phyloP scores from a whole-genome alignment of 2,329 filamentous ascomycete genomes.

The Diaporthe citriasiana region DNA sequence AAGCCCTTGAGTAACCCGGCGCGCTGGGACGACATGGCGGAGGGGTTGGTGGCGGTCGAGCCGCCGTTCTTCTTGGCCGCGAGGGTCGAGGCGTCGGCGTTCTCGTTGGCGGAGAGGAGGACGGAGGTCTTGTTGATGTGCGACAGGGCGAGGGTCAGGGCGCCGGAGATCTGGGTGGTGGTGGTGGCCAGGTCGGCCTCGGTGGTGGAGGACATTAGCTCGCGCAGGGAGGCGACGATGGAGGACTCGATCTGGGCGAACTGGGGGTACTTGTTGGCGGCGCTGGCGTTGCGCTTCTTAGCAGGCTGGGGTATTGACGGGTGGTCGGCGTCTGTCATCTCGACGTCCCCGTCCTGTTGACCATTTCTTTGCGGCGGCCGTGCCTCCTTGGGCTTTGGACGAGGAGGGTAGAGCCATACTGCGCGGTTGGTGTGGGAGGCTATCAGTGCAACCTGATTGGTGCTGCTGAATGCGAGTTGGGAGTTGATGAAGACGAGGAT shows the following conservation, averaged over 20 bases:
- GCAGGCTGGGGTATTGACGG: conserved; percentile 44
- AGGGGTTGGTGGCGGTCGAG: conserved; percentile 51
- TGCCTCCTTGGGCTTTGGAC: conserved; percentile 48
- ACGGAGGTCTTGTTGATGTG: conserved; percentile 89
- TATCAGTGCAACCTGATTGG: conserved; percentile 92
- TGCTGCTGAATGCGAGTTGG: conserved; percentile 92
- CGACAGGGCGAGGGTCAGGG: conserved; percentile 88
- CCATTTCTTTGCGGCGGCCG: neutral
- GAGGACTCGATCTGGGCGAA: conserved; percentile 90
- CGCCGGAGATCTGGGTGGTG: conserved; percentile 91
- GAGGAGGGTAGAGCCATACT: conserved; percentile 86
- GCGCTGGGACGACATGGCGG: conserved; percentile 50
- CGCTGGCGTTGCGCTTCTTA: conserved; percentile 50
- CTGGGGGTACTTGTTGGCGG: conserved; percentile 92
- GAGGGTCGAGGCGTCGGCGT: conserved; percentile 51
- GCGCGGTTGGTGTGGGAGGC: conserved; percentile 90
- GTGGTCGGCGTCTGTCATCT: conserved; percentile 63
- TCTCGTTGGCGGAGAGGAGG: conserved; percentile 71
- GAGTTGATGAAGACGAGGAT: conserved; percentile 97
- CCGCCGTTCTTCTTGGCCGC: conserved; percentile 44
- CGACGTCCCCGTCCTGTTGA: conserved; percentile 58
- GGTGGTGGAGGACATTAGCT: conserved; percentile 79
- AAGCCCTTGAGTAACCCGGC: conserved; percentile 62
- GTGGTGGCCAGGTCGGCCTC: conserved; percentile 76
- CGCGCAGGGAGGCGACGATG: conserved; percentile 79